phyloP scores from a whole-genome alignment of 495 filamentous ascomycete species.

The Cercophora sp. region DNA sequence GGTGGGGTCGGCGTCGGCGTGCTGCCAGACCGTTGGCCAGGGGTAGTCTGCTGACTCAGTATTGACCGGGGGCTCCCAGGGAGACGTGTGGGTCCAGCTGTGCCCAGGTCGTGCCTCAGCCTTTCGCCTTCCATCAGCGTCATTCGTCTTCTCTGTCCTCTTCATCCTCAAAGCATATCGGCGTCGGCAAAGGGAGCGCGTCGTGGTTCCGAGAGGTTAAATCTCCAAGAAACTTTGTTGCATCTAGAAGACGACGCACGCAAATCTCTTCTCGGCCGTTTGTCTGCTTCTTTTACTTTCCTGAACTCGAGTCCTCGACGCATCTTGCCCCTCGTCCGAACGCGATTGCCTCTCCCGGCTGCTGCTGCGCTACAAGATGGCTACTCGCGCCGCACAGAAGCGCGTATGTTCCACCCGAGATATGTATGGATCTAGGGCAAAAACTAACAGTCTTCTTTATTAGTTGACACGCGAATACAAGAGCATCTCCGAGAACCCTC shows the following conservation, averaged over 20 bases:
- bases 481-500: constrained; percentile 83
- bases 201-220: too few relatives aligned
- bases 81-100: neutral
- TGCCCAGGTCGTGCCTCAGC: neutral
- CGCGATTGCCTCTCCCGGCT: neutral
- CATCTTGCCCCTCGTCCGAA: neutral
- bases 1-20: too few relatives aligned
- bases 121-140: neutral
- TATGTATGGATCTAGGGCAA: too few relatives aligned
- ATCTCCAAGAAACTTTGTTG: too few relatives aligned
- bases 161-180: too few relatives aligned
- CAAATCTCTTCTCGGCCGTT: neutral
- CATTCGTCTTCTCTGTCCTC: neutral
- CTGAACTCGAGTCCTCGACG: neutral
- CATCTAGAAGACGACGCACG: neutral
- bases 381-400: constrained; percentile 78
- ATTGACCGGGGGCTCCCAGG: neutral
- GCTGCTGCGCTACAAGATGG: too few relatives aligned
- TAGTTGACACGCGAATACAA: constrained; percentile 94
- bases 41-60: too few relatives aligned
- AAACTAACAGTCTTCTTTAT: too few relatives aligned
- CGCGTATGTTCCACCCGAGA: constrained; percentile 65
- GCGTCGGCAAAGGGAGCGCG: too few relatives aligned
- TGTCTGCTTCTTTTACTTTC: neutral
- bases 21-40: too few relatives aligned